Evolutionary conservation across 306 rosid genomes (phyloP).

Genomic region (Argentina anserina): DNA sequence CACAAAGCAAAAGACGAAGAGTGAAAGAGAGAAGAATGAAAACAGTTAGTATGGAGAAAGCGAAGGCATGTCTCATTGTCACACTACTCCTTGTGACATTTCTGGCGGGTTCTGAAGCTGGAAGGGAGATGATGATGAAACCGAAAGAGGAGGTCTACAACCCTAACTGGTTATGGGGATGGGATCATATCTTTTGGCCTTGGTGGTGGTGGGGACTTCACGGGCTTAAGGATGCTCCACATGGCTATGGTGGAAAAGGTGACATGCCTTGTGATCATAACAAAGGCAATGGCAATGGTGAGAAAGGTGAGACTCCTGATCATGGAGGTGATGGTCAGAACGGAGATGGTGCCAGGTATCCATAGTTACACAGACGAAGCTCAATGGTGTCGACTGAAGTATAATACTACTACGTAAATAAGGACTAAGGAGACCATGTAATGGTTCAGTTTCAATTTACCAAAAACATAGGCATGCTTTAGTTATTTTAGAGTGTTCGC

Average conservation of each 20-base stretch:
- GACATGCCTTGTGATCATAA: neutral
- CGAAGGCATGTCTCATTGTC: constrained; percentile 13
- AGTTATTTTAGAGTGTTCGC: neutral
- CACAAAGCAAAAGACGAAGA: constrained; percentile 13
- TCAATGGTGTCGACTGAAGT: neutral
- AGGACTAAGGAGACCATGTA: constrained; percentile 6
- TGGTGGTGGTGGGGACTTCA: neutral
- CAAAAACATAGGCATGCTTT: neutral
- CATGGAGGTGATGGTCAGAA: neutral
- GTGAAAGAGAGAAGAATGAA: neutral
- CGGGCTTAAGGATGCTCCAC: neutral
- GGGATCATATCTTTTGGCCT: neutral
- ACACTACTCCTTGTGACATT: constrained; percentile 16
- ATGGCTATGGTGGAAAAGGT: neutral
- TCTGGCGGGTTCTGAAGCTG: constrained; percentile 27
- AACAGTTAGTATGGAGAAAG: constrained; percentile 26
- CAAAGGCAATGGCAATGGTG: neutral
- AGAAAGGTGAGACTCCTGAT: neutral
- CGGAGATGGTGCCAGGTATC: constrained; percentile 9
- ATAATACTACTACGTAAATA: neutral
- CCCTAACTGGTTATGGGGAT: neutral
- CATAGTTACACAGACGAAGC: neutral
- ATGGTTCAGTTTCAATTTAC: neutral
- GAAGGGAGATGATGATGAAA: constrained; percentile 19
- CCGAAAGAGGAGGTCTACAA: constrained; percentile 2